Conservation (phyloP, 495 filamentous ascomycete species). For the Geopyxis carbonaria region DNA sequence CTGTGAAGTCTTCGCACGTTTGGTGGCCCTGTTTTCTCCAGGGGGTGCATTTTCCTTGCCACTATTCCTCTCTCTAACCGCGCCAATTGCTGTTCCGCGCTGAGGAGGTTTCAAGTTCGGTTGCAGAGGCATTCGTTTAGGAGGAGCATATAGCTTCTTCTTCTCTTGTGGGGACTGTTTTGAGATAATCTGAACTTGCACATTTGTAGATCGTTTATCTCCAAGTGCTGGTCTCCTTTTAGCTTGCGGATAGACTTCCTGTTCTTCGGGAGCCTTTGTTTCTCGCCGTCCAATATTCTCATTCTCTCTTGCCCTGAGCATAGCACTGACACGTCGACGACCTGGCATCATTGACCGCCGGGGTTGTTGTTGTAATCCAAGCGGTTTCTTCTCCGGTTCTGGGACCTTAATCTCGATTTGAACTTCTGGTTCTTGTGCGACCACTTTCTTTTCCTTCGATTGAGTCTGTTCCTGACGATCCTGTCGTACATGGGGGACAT, state of each 20-base stretch:
- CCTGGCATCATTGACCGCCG: neutral
- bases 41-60: neutral
- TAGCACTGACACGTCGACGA: conserved; percentile 2
- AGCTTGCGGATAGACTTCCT: neutral
- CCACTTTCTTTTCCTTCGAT: neutral
- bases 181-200: too few relatives aligned
- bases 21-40: neutral
- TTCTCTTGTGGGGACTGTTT: neutral
- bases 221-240: neutral
- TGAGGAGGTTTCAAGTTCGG: neutral
- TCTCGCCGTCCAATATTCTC: neutral
- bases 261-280: neutral
- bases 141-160: neutral
- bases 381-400: neutral
- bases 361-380: neutral
- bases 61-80: neutral
- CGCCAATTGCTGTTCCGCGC: neutral
- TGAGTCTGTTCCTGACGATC: neutral
- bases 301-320: neutral
- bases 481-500: neutral
- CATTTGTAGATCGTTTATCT: neutral
- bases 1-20: neutral
- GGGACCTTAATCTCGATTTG: neutral
- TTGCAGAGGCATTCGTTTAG: neutral
- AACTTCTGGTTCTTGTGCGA: neutral